phyloP scores from a whole-genome alignment of 768 basidiomycete species.

The Heimioporus sp. region DNA sequence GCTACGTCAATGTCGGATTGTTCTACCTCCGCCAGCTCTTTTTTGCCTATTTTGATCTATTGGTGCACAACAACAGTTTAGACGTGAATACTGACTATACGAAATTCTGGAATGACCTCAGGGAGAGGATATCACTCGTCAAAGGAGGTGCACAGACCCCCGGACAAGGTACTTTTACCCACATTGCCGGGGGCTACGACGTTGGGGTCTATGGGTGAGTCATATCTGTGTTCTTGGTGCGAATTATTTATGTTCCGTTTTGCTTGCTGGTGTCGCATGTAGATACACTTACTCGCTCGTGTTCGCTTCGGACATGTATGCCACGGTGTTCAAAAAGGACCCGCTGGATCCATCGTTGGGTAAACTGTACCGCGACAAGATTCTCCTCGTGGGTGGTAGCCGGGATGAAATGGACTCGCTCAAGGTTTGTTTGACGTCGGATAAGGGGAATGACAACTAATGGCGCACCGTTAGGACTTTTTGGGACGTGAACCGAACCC shows the following conservation, averaged over 20 bases:
- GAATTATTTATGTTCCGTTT: too few species aligned
- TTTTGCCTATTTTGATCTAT: conserved; percentile 46
- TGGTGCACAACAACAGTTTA: conserved; percentile 35
- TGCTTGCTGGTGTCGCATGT: neutral
- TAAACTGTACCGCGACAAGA: conserved; percentile 68
- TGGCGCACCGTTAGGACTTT: conserved; percentile 52
- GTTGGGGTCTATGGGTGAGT: conserved; percentile 62
- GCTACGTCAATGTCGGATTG: conserved; percentile 80
- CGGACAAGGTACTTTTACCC: conserved; percentile 74
- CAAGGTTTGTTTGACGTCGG: conserved; percentile 41
- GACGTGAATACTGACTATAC: conserved; percentile 66
- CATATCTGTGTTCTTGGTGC: too few species aligned
- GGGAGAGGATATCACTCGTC: conserved; percentile 68
- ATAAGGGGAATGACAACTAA: neutral
- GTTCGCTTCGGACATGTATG: conserved; percentile 58
- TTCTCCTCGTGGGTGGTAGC: conserved; percentile 67
- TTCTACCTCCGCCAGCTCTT: conserved; percentile 72
- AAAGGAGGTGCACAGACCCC: conserved; percentile 54
- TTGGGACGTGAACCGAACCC: conserved; percentile 72
- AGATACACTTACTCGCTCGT: conserved; percentile 74
- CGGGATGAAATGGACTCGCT: conserved; percentile 79
- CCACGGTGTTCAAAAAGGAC: conserved; percentile 78
- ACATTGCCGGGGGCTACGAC: conserved; percentile 75
- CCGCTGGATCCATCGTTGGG: conserved; percentile 71
- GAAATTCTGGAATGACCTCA: conserved; percentile 69